A percentile compares a stretch with the other conserved stretches of the same genome.
phyloP scores from a whole-genome alignment of 805 yeast species.

The Zygosaccharomyces siamensis region DNA sequence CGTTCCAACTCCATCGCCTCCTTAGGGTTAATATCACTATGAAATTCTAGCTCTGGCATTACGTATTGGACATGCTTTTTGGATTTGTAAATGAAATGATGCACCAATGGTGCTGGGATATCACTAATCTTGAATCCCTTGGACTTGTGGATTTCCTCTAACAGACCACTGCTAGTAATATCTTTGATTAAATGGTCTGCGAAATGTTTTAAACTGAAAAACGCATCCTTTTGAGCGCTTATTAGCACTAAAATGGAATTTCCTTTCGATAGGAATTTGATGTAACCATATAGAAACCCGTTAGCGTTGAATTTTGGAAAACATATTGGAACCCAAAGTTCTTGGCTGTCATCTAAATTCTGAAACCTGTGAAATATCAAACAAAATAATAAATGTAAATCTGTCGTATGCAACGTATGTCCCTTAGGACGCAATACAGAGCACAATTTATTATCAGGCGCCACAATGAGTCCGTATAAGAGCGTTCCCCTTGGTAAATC shows the following conservation, averaged over 20 bases:
- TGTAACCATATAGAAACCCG: conserved; percentile 82
- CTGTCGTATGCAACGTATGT: conserved; percentile 78
- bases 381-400: conserved; percentile 67
- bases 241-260: conserved; percentile 43
- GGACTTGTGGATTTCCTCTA: conserved; percentile 35
- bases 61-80: conserved; percentile 52
- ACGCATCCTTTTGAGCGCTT: conserved; percentile 63
- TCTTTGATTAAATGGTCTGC: conserved; percentile 48
- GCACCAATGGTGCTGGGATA: conserved; percentile 53
- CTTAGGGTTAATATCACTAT: conserved; percentile 15
- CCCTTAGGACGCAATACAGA: conserved; percentile 69
- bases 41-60: conserved; percentile 28
- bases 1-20: conserved; percentile 16
- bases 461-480: conserved; percentile 70
- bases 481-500: conserved; percentile 45
- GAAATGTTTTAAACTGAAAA: conserved; percentile 65
- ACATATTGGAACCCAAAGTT: conserved; percentile 91
- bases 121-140: conserved; percentile 43
- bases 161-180: conserved; percentile 36
- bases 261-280: conserved; percentile 47
- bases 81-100: conserved; percentile 79
- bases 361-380: conserved; percentile 51
- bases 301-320: conserved; percentile 83
- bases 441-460: conserved; percentile 57
- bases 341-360: conserved; percentile 44